phyloP scores from a whole-genome alignment of 805 yeast genomes.

The Barnettozyma botsteinii region DNA sequence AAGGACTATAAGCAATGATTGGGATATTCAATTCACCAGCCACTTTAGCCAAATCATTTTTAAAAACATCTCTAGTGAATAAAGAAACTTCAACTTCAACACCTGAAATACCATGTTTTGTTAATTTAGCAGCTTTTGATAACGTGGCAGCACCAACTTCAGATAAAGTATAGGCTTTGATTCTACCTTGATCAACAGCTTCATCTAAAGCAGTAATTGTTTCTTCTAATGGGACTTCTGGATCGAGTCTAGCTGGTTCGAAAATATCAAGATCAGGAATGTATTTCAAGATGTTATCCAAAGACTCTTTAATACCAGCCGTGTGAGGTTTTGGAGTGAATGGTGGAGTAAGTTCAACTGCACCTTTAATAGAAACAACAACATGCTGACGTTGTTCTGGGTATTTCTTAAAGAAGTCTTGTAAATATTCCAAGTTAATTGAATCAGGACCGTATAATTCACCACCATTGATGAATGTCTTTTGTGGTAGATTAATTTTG shows the following conservation, averaged over 20 bases:
- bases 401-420: conserved; percentile 49
- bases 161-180: conserved; percentile 68
- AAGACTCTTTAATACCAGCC: conserved; percentile 41
- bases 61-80: conserved; percentile 53
- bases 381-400: conserved; percentile 54
- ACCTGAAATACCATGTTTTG: conserved; percentile 47
- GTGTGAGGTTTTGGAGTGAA: conserved; percentile 44
- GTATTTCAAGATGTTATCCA: conserved; percentile 37
- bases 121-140: conserved; percentile 46
- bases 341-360: conserved; percentile 29
- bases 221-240: conserved; percentile 49
- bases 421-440: conserved; percentile 50
- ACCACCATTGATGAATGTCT: conserved; percentile 62
- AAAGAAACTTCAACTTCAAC: conserved; percentile 80
- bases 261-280: conserved; percentile 52
- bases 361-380: conserved; percentile 66
- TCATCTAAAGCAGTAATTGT: conserved; percentile 51
- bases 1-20: conserved; percentile 76
- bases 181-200: conserved; percentile 54
- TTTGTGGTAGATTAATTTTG: conserved; percentile 33
- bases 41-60: conserved; percentile 57
- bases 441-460: conserved; percentile 65
- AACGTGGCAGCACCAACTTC: conserved; percentile 66
- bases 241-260: conserved; percentile 70
- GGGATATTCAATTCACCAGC: conserved; percentile 57